Evolutionary conservation across 2,329 filamentous ascomycete genomes (phyloP).

Genomic region (Xylariaceae sp.): DNA sequence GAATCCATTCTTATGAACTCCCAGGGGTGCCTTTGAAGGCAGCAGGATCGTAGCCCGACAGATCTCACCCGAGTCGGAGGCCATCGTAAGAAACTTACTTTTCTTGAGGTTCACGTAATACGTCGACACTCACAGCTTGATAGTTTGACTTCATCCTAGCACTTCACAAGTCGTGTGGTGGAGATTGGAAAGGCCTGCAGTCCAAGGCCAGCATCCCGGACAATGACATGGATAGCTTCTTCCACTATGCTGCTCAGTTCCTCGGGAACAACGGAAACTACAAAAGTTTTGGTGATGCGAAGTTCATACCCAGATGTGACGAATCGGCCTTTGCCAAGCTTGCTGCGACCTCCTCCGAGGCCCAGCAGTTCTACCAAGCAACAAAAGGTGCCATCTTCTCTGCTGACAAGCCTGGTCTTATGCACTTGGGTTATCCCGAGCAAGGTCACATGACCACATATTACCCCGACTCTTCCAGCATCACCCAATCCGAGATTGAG

Average conservation of each 20-base stretch:
- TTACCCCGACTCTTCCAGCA: slow-evolving; percentile 70
- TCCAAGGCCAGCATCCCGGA: slow-evolving; percentile 60
- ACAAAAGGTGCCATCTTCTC: slow-evolving; percentile 72
- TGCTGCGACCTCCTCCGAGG: slow-evolving; percentile 55
- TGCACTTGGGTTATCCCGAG: slow-evolving; percentile 74
- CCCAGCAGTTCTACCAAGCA: slow-evolving; percentile 60
- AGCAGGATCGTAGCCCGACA: slow-evolving; percentile 76
- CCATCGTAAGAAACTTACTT: slow-evolving; percentile 43
- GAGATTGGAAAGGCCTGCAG: slow-evolving; percentile 67
- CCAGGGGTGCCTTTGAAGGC: slow-evolving; percentile 72
- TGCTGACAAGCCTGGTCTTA: slow-evolving; percentile 55
- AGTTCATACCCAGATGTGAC: slow-evolving; percentile 71
- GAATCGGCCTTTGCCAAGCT: slow-evolving; percentile 62
- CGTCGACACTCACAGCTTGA: slow-evolving; percentile 9
- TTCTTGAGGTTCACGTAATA: neutral
- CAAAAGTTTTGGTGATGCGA: slow-evolving; percentile 81
- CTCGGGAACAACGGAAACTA: slow-evolving; percentile 80
- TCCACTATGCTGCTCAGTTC: slow-evolving; percentile 76
- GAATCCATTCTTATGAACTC: neutral
- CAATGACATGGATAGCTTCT: slow-evolving; percentile 61
- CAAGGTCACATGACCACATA: slow-evolving; percentile 77
- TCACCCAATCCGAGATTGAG: slow-evolving; percentile 71
- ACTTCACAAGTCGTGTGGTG: slow-evolving; percentile 60
- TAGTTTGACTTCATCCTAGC: slow-evolving; percentile 72
- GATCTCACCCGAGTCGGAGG: slow-evolving; percentile 75